Evolutionary conservation across 108 stramenopile species (phyloP).

Genomic region (Nitzschia sp.): DNA sequence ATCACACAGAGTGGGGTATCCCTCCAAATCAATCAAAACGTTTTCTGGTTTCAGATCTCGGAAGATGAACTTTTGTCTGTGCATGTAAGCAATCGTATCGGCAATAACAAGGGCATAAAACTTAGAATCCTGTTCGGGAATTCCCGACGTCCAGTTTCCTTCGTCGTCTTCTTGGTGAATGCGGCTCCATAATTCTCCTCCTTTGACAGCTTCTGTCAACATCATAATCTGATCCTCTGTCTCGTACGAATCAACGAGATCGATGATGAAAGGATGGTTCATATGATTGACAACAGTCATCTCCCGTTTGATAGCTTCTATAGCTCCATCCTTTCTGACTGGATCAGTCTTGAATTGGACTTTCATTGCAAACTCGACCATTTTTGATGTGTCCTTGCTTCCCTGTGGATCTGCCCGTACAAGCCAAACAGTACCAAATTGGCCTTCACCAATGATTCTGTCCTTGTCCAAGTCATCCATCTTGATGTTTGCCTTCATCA

Average conservation of each 20-base stretch:
- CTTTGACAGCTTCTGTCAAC: constrained; percentile 46
- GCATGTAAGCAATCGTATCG: constrained; percentile 55
- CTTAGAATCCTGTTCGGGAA: constrained; percentile 27
- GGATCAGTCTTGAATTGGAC: constrained; percentile 37
- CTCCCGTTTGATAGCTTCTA: constrained; percentile 39
- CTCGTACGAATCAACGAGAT: constrained; percentile 46
- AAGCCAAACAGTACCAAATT: constrained; percentile 91
- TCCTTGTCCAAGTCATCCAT: constrained; percentile 22
- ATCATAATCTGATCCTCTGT: constrained; percentile 49
- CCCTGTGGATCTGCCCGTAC: constrained; percentile 42
- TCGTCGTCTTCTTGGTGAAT: constrained; percentile 41
- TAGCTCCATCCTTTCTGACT: constrained; percentile 9
- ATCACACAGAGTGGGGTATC: constrained; percentile 89
- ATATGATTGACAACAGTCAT: constrained; percentile 42
- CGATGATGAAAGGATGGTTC: constrained; percentile 61
- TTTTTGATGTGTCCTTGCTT: constrained; percentile 49
- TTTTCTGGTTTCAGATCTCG: constrained; percentile 83
- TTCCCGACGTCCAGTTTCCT: constrained; percentile 40
- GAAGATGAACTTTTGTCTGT: constrained; percentile 70
- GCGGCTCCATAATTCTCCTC: constrained; percentile 62
- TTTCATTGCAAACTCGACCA: constrained; percentile 79
- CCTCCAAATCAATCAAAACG: constrained; percentile 53
- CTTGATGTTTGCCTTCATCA: constrained; percentile 24
- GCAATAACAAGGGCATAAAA: constrained; percentile 33
- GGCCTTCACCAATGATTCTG: constrained; percentile 29